Evolutionary conservation across 1,284 basidiomycete genomes (phyloP).

Genomic region (Austroboletus rostrupii): DNA sequence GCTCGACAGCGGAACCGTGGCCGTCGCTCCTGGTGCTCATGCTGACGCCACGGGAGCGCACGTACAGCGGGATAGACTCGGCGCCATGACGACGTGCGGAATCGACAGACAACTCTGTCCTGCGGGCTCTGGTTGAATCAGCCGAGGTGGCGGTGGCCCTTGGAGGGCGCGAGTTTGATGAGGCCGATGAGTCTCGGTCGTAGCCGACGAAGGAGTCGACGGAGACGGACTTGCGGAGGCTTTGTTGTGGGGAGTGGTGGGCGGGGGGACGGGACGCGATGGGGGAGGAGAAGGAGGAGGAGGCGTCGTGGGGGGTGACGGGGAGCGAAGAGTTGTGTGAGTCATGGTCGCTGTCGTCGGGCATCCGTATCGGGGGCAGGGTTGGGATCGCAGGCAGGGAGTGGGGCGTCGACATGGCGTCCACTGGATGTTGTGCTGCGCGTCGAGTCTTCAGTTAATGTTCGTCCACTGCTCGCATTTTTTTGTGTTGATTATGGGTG

Average conservation of each 20-base stretch:
- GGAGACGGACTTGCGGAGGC: conserved; percentile 66
- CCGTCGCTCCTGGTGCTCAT: conserved; percentile 40
- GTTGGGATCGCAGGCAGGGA: conserved; percentile 41
- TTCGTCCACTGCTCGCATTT: too few species aligned
- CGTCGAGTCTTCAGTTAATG: too few species aligned
- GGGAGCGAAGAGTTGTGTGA: conserved; percentile 20
- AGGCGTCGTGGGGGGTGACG: conserved; percentile 33
- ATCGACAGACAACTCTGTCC: conserved; percentile 22
- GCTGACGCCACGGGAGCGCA: conserved; percentile 53
- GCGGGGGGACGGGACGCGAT: conserved; percentile 15
- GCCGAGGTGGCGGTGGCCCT: conserved; percentile 28
- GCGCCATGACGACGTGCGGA: conserved; percentile 27
- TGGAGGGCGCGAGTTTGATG: conserved; percentile 34
- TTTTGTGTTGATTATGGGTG: too few species aligned
- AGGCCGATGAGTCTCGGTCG: conserved; percentile 36
- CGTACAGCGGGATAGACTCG: conserved; percentile 34
- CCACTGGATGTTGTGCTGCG: too few species aligned
- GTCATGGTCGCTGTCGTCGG: conserved; percentile 25
- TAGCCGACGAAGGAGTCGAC: conserved; percentile 66
- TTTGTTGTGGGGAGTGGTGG: conserved; percentile 24
- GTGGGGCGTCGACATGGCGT: conserved; percentile 16
- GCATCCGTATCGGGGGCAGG: conserved; percentile 45
- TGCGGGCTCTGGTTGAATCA: conserved; percentile 18
- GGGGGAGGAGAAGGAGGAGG: conserved; percentile 31
- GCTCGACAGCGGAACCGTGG: conserved; percentile 25